These are phyloP conservation scores for Trifolium dubium DNA, from an alignment of 306 rosid species.

Conservation along the genomic window DNA sequence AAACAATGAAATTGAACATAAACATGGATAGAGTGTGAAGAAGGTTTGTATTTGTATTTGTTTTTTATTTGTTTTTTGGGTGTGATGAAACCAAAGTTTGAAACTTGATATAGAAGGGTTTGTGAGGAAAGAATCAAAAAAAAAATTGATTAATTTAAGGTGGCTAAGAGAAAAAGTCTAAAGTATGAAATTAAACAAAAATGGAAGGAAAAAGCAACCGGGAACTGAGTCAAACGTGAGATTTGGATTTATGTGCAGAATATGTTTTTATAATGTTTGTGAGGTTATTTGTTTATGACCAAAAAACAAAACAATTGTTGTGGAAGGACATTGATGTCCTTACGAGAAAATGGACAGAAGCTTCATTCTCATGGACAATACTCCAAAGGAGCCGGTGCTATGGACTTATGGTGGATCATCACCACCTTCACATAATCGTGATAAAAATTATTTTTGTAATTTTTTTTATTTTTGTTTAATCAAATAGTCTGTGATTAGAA, in stretches of 20 bases:
- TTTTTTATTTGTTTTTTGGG: not conserved
- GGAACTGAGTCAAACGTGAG: constrained; percentile 44
- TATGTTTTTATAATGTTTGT: not conserved
- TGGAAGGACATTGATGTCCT: not conserved
- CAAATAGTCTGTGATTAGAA: too few relatives aligned
- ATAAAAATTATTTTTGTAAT: too few relatives aligned
- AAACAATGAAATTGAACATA: not conserved
- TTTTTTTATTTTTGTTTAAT: too few relatives aligned
- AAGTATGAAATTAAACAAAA: constrained; percentile 12
- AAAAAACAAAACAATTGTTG: not conserved
- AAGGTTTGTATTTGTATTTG: not conserved
- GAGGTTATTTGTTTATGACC: not conserved
- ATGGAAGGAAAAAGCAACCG: not conserved
- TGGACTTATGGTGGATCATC: too few relatives aligned
- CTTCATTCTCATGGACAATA: not conserved
- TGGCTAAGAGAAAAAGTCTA: constrained; percentile 28
- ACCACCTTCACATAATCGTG: too few relatives aligned
- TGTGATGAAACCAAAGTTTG: constrained; percentile 36
- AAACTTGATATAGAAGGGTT: constrained; percentile 25
- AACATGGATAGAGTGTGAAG: not conserved
- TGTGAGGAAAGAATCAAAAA: constrained; percentile 20
- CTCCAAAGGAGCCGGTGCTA: too few relatives aligned
- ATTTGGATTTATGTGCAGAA: constrained; percentile 12
- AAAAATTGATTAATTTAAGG: constrained; percentile 1
- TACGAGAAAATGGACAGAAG: not conserved